phyloP scores from a whole-genome alignment of 331 rosid genomes.

The Spiraea crenata region DNA sequence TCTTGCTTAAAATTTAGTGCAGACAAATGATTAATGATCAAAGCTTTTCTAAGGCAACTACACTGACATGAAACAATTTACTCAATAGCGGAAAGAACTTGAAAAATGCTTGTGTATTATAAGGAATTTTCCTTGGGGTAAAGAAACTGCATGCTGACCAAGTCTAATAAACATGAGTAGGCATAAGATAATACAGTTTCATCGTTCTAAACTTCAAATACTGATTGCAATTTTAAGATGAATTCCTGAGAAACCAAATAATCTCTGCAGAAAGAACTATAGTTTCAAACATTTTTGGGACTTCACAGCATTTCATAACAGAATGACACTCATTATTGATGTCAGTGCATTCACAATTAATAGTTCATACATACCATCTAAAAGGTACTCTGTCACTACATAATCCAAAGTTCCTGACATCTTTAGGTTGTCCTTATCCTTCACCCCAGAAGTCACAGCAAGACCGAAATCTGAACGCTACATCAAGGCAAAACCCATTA shows the following conservation, averaged over 20 bases:
- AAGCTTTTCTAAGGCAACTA: background rate
- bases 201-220: background rate
- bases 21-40: background rate
- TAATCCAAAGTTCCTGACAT: conserved; percentile 73
- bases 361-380: conserved; percentile 52
- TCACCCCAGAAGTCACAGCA: conserved; percentile 60
- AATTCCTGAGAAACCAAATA: background rate
- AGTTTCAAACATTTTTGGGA: background rate
- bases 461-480: conserved; percentile 89
- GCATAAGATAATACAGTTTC: background rate
- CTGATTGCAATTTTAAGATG: background rate
- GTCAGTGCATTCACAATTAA: background rate
- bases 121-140: background rate
- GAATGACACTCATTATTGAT: background rate
- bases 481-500: conserved; percentile 38
- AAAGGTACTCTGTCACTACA: conserved; percentile 79
- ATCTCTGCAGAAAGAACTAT: background rate
- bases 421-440: conserved; percentile 54
- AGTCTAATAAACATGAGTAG: background rate
- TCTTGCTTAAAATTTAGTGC: background rate
- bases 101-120: background rate
- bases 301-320: background rate
- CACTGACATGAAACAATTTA: background rate
- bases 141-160: background rate
- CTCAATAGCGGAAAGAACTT: background rate